Evolutionary conservation across 495 filamentous ascomycete species (phyloP).

Genomic region (Aspergillus homomorphus): DNA sequence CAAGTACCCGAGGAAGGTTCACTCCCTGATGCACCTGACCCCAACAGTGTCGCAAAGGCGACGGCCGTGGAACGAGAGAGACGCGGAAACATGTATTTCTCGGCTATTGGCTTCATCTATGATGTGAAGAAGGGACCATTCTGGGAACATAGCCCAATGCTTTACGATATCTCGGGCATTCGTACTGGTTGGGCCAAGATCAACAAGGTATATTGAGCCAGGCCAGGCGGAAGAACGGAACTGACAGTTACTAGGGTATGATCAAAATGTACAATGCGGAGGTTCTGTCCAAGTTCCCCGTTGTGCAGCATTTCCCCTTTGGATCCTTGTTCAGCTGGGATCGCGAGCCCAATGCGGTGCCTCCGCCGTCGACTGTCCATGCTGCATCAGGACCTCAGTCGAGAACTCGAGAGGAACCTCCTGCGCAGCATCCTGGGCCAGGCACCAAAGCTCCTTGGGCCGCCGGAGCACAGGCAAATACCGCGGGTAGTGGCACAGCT

Average conservation of each 20-base stretch:
- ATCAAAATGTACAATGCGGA: slow-evolving; percentile 72
- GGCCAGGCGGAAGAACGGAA: too few relatives aligned
- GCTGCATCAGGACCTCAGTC: slow-evolving; percentile 54
- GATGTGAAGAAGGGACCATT: slow-evolving; percentile 97
- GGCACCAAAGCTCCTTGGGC: slow-evolving; percentile 52
- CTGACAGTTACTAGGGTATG: slow-evolving; percentile 52
- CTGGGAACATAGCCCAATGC: slow-evolving; percentile 95
- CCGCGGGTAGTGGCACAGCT: slow-evolving; percentile 33
- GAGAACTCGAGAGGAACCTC: slow-evolving; percentile 25
- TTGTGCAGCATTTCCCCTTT: slow-evolving; percentile 69
- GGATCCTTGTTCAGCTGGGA: slow-evolving; percentile 85
- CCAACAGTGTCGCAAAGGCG: slow-evolving; percentile 63
- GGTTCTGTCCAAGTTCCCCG: slow-evolving; percentile 67
- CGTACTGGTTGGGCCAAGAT: slow-evolving; percentile 95
- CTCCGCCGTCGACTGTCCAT: slow-evolving; percentile 50
- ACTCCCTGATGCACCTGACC: slow-evolving; percentile 63
- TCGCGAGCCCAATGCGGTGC: slow-evolving; percentile 58
- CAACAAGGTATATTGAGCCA: slow-evolving; percentile 66
- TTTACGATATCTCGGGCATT: slow-evolving; percentile 93
- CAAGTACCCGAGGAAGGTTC: slow-evolving; percentile 74
- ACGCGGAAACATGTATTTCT: slow-evolving; percentile 85
- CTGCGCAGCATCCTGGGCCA: slow-evolving; percentile 21
- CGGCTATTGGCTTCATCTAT: slow-evolving; percentile 97
- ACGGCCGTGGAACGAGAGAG: slow-evolving; percentile 65
- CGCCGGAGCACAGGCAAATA: slow-evolving; percentile 17